Evolutionary conservation across 805 yeast species (phyloP), one percentile per base, ranked within the genome.

Genomic region (Barnettozyma salicaria): DNA sequence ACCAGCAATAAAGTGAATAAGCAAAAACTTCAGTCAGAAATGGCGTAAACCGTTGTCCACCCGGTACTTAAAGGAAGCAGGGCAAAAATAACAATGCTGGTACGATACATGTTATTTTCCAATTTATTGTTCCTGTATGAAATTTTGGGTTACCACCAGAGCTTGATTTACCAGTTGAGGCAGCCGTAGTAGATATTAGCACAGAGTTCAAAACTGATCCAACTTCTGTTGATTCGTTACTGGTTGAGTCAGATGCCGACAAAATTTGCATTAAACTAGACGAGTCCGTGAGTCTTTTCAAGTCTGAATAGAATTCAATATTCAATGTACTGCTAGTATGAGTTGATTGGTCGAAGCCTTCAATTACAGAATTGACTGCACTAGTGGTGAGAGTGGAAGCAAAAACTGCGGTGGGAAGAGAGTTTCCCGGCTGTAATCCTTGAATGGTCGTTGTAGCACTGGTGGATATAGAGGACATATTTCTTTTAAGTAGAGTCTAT

Each of bases 291-390:
- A 49, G 33, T 17, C 24, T 37, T 13, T 43, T 39, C 11, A 49
- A 36, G 24, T 46, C 36, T 3, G 55, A 42, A 37, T 49, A 50
- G 43, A 50, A 50, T 19, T 44, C 39, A 3, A 47, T 25, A 25
- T 19, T 19, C 20, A 25, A n/a, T n/a, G n/a, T n/a, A n/a, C n/a
- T n/a, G n/a, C n/a, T n/a, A n/a, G n/a, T n/a, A n/a, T n/a, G n/a
- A n/a, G n/a, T n/a, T n/a, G n/a, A n/a, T n/a, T n/a, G n/a, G n/a
- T n/a, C n/a, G n/a, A n/a, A 16, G n/a, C 16, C 16, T 10, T 39
- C 45, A 3, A 48, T 45, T 28, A 40, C 43, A 3, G 42, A 42
- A 6, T 39, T 29, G 5, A 35, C 37, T 10, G 38, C 8, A 21
- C 33, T 34, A 6, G 24, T 20, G 18, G 40, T 6, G 6, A 39